These are phyloP conservation scores for Xylariaceae sp. DNA, from an alignment of 2,329 filamentous ascomycete species.

Conservation along the genomic window DNA sequence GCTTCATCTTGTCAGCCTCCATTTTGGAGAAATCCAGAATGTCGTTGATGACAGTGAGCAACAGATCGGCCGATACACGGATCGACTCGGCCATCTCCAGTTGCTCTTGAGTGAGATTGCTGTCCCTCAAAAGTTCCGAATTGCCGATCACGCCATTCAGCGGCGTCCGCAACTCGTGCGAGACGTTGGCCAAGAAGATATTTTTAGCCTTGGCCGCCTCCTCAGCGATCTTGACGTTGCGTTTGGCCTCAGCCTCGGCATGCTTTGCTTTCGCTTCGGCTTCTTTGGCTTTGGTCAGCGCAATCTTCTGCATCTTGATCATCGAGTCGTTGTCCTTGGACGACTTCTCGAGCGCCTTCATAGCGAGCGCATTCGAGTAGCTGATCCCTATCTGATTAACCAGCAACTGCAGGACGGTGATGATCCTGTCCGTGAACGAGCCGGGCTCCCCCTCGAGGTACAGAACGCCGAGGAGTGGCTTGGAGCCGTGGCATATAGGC, in stretches of 20 bases:
- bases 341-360: constrained; percentile 70
- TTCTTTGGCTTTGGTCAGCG: constrained; percentile 64
- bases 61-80: constrained; percentile 74
- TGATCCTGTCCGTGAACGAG: constrained; percentile 70
- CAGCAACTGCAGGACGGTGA: constrained; percentile 61
- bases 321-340: constrained; percentile 73
- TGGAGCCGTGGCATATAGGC: constrained; percentile 68
- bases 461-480: constrained; percentile 64
- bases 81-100: constrained; percentile 84
- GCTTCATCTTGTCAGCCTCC: constrained; percentile 80
- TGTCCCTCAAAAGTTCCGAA: constrained; percentile 75
- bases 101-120: constrained; percentile 68
- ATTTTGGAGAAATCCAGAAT: constrained; percentile 94
- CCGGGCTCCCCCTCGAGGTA: constrained; percentile 72
- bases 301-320: constrained; percentile 70
- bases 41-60: constrained; percentile 92
- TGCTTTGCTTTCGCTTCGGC: constrained; percentile 72
- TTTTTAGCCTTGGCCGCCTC: constrained; percentile 79
- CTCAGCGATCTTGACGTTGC: constrained; percentile 75
- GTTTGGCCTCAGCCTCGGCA: constrained; percentile 69
- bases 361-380: constrained; percentile 61
- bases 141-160: constrained; percentile 88
- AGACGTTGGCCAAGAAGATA: constrained; percentile 75
- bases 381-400: constrained; percentile 74
- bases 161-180: constrained; percentile 74